Base-by-base conservation (phyloP, 2,329 filamentous ascomycete species). In the Penicillium expansum region DNA sequence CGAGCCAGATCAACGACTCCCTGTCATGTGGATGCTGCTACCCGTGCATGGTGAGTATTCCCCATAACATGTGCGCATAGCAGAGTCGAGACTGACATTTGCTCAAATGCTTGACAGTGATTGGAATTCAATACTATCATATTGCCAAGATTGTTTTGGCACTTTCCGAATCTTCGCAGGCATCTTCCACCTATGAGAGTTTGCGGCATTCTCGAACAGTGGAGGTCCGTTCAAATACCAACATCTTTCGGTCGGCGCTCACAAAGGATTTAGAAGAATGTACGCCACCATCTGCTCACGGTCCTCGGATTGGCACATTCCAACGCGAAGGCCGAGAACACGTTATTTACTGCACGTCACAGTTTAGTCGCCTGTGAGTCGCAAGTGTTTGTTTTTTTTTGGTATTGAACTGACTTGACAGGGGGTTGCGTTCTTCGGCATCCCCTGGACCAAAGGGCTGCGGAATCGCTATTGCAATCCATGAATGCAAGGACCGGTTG, bases 41-140 rank as follows among this genome's bases (percentile, higher is more conserved):
- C 67, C 71, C 11, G 69, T 71, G 13, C 71, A 72, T 58, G 66
- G 64, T 69, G 41, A 27, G 50, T 41, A 1, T 10, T 8, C 27
- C 50, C 47, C 29, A 18, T 32, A 32, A 32, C 29, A 22, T 22
- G 13, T 45, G 29, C 22, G 29, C 6, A 20, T 32, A 22, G 16
- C 20, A 43, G 20, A 32, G 10, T 29, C 10, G 9, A 32, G 29
- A 27, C 49, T 52, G 39, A 52, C 30, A 27, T 44, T 18, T n/a
- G 16, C 20, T 18, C 20, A n/a, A 44, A 33, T 42, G 16, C 29
- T 30, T 43, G 37, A 4, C 38, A 69, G 72, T 73, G n/a, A 63
- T 72, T 44, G 71, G 72, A 10, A 43, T 73, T 8, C 71, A 74
- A 52, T 74, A 74, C 52, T 74, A 69, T 39, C 67, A 74, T 47